A percentile compares a stretch with the other conserved stretches of the same genome.
phyloP scores from a whole-genome alignment of 148 eudicot species.

The Diospyros kaki region DNA sequence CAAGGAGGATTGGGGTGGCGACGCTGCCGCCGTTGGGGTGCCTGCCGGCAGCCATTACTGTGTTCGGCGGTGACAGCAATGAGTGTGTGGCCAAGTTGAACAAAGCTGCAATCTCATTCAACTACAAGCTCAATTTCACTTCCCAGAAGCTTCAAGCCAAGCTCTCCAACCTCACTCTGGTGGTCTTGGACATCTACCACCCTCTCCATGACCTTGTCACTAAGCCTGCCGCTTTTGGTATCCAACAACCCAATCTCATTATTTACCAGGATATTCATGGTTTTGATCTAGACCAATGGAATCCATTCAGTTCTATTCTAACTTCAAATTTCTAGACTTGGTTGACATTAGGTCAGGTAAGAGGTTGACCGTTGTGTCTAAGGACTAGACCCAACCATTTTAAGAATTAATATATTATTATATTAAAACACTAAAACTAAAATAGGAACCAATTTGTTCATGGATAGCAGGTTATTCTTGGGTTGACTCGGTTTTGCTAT shows the following conservation, averaged over 20 bases:
- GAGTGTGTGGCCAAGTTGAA: constrained; percentile 49
- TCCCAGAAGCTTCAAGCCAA: constrained; percentile 36
- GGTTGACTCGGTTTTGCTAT: too few relatives aligned
- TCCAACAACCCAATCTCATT: neutral
- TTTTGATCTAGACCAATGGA: too few relatives aligned
- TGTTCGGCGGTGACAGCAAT: constrained; percentile 48
- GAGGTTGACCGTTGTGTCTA: too few relatives aligned
- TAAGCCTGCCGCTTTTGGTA: constrained; percentile 54
- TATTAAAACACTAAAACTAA: too few relatives aligned
- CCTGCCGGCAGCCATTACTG: constrained; percentile 58
- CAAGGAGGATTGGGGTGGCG: constrained; percentile 57
- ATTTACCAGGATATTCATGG: too few relatives aligned
- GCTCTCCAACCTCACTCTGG: constrained; percentile 47
- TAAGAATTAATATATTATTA: too few relatives aligned
- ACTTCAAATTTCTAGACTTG: too few relatives aligned
- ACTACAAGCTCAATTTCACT: constrained; percentile 51
- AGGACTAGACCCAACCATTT: too few relatives aligned
- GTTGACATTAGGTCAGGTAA: too few relatives aligned
- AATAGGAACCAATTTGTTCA: too few relatives aligned
- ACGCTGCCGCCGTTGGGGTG: constrained; percentile 66
- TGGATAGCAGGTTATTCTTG: too few relatives aligned
- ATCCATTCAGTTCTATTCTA: too few relatives aligned
- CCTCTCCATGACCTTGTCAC: constrained; percentile 46
- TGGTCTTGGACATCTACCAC: constrained; percentile 52
- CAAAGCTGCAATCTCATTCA: constrained; percentile 46